These are phyloP conservation scores for Heliosperma pusillum DNA, from an alignment of 148 eudicot genomes.

Conservation along the genomic window DNA sequence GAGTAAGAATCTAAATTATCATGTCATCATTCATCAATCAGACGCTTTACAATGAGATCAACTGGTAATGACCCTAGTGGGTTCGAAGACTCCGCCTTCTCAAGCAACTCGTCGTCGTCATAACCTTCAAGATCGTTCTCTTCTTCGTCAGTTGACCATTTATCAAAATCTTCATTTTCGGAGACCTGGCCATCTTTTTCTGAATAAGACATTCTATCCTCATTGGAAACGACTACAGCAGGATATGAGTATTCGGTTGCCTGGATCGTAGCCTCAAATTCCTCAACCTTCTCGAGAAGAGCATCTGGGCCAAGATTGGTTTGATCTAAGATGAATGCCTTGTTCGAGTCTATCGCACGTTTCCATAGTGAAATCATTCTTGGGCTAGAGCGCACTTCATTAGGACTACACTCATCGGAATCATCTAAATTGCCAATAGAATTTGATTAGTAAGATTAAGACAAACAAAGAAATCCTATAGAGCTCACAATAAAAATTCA, in stretches of 20 bases:
- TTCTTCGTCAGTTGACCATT: slow-evolving; percentile 26
- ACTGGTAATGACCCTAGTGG: slow-evolving; percentile 75
- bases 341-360: slow-evolving; percentile 73
- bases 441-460: not conserved
- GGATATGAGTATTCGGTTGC: slow-evolving; percentile 73
- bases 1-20: not conserved
- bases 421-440: slow-evolving; percentile 13
- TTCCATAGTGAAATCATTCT: slow-evolving; percentile 87
- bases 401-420: slow-evolving; percentile 21
- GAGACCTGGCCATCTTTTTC: slow-evolving; percentile 20
- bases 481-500: not conserved
- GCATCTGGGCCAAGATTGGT: slow-evolving; percentile 61
- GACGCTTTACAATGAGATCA: slow-evolving; percentile 51
- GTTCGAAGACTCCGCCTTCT: slow-evolving; percentile 24
- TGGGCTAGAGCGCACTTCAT: slow-evolving; percentile 50
- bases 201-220: slow-evolving; percentile 22
- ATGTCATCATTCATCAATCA: slow-evolving; percentile 15
- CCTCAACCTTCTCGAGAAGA: slow-evolving; percentile 75
- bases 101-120: slow-evolving; percentile 33
- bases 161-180: slow-evolving; percentile 27
- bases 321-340: slow-evolving; percentile 66
- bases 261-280: slow-evolving; percentile 55
- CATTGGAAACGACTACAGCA: slow-evolving; percentile 41
- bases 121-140: slow-evolving; percentile 31
- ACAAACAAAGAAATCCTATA: not conserved